A percentile compares a stretch with the other conserved stretches of the same genome.
Conservation (phyloP, 2,329 filamentous ascomycete species). For the Cucurbitaria berberidis region DNA sequence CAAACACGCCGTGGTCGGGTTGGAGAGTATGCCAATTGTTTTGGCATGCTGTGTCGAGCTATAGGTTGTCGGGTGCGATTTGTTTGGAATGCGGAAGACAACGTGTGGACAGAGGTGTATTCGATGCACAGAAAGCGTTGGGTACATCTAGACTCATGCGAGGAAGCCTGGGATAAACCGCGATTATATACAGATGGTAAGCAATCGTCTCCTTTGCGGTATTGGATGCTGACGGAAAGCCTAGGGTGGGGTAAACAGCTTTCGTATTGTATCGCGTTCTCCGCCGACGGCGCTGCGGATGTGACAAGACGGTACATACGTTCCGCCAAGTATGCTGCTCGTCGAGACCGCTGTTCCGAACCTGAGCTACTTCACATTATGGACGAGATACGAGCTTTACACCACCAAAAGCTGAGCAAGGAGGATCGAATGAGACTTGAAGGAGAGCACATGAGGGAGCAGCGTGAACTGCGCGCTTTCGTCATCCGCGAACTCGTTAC, state of each 20-base stretch:
- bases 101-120: slow-evolving; percentile 95
- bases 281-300: slow-evolving; percentile 74
- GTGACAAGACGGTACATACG: slow-evolving; percentile 69
- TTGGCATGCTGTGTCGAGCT: slow-evolving; percentile 92
- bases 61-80: slow-evolving; percentile 86
- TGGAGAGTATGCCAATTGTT: slow-evolving; percentile 96
- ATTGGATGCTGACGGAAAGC: slow-evolving; percentile 5
- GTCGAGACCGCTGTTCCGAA: slow-evolving; percentile 77
- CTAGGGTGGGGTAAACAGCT: slow-evolving; percentile 87
- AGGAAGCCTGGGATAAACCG: slow-evolving; percentile 91
- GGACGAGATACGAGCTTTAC: slow-evolving; percentile 81
- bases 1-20: slow-evolving; percentile 81
- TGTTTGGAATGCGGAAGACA: slow-evolving; percentile 97
- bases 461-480: slow-evolving; percentile 63
- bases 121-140: slow-evolving; percentile 87
- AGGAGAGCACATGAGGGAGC: slow-evolving; percentile 75
- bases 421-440: slow-evolving; percentile 77
- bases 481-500: background rate
- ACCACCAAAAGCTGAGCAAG: slow-evolving; percentile 80
- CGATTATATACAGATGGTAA: slow-evolving; percentile 81
- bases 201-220: slow-evolving; percentile 25
- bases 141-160: slow-evolving; percentile 90
- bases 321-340: slow-evolving; percentile 51
- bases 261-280: slow-evolving; percentile 93
- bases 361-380: slow-evolving; percentile 89